Evolutionary conservation across 2,329 filamentous ascomycete species (phyloP).

Genomic region (Fusarium odoratissimum): DNA sequence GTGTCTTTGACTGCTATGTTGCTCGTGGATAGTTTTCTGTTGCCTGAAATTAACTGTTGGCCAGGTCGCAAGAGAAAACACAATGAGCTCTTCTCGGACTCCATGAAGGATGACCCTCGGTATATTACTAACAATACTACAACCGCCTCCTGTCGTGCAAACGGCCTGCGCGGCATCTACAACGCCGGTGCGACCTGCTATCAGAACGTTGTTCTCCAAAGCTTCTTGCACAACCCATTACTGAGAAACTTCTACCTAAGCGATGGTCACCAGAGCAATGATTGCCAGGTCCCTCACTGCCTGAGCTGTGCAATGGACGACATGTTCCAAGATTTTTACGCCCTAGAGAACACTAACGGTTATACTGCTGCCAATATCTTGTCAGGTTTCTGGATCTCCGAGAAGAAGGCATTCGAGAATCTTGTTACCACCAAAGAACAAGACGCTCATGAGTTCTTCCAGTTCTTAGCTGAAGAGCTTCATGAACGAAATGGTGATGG

Average conservation of each 20-base stretch:
- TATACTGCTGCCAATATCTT: slow-evolving; percentile 92
- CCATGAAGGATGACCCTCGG: slow-evolving; percentile 76
- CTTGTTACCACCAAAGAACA: slow-evolving; percentile 94
- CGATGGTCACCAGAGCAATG: slow-evolving; percentile 84
- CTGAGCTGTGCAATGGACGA: slow-evolving; percentile 78
- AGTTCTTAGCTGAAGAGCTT: slow-evolving; percentile 92
- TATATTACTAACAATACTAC: slow-evolving; percentile 84
- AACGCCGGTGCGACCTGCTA: slow-evolving; percentile 99
- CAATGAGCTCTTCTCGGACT: slow-evolving; percentile 75
- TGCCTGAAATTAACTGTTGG: neutral
- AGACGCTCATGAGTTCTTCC: slow-evolving; percentile 97
- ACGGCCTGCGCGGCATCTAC: slow-evolving; percentile 90
- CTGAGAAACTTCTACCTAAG: slow-evolving; percentile 92
- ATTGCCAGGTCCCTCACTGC: slow-evolving; percentile 74
- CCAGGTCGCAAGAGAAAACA: slow-evolving; percentile 79
- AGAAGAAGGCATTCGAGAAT: slow-evolving; percentile 76
- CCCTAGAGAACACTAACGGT: slow-evolving; percentile 82
- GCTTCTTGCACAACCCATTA: slow-evolving; percentile 91
- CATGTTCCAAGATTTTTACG: slow-evolving; percentile 79
- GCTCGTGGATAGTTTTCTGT: neutral
- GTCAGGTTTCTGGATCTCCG: slow-evolving; percentile 89
- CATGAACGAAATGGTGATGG: slow-evolving; percentile 83
- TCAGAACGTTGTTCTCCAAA: slow-evolving; percentile 95
- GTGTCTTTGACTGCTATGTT: neutral
- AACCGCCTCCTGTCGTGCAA: slow-evolving; percentile 83